Evolutionary conservation across 1,284 basidiomycete genomes (phyloP).

Genomic region (Ganoderma leucocontextum): DNA sequence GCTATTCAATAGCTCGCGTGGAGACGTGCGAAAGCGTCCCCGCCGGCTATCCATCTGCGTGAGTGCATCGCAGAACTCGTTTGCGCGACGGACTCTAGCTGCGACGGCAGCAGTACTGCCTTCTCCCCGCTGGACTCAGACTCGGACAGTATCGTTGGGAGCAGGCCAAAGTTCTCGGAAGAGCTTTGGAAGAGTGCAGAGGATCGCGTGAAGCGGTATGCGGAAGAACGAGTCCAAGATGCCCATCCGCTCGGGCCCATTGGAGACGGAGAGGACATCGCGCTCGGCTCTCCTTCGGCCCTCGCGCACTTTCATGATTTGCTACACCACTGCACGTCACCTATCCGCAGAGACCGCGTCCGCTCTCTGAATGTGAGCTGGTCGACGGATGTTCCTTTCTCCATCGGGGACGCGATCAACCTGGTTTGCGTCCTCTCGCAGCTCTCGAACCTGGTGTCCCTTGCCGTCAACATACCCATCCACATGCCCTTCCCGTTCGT

Average conservation of each 20-base stretch:
- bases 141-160: not conserved
- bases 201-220: not conserved
- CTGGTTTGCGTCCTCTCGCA: not conserved
- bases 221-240: not conserved
- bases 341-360: not conserved
- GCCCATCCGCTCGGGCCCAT: not conserved
- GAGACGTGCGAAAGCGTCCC: not conserved
- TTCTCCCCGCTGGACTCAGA: not conserved
- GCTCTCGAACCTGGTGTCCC: not conserved
- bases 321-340: not conserved
- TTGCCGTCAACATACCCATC: not conserved
- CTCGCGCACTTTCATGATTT: not conserved
- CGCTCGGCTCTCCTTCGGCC: not conserved
- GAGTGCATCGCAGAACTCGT: not conserved
- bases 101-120: not conserved
- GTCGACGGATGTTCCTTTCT: not conserved
- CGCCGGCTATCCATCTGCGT: not conserved
- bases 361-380: not conserved
- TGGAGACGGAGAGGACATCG: not conserved
- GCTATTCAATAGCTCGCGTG: not conserved
- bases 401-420: not conserved
- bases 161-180: not conserved
- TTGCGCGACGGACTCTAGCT: not conserved
- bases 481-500: slow-evolving; percentile 1
- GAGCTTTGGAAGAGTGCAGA: not conserved